Base-by-base conservation (phyloP, 2,329 filamentous ascomycete genomes). In the Pseudofabraea citricarpa region DNA sequence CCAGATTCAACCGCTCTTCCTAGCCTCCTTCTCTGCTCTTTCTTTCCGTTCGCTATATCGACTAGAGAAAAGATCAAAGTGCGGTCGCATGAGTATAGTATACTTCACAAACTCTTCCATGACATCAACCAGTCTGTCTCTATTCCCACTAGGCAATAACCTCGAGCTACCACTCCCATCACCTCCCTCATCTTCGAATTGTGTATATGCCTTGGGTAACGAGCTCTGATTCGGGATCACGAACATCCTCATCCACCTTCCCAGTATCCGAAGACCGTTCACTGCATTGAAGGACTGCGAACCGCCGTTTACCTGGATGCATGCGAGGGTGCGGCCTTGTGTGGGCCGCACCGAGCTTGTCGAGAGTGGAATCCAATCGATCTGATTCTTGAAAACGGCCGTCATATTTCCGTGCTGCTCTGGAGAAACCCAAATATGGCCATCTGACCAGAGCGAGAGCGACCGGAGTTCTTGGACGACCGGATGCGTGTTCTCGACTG, bases 81-180 rank as follows among this genome's bases (percentile, higher is more conserved):
- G 75, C 19, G 74, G 73, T 41, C 78, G 64, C 78, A 85, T 83
- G 1, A 85, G 49, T 21, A 85, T 70, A 0, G 78, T 84, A 54
- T 81, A 83, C 58, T 85, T 84, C 4, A 85, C 80, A 60, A 85
- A 74, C 59, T 85, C 82, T 63, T 85, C 81, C 74, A 83, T 83
- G 49, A 77, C 82, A 62, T 84, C 79, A 2, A 83, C 78, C 12
- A 83, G 53, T 2, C 79, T 65, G 43, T 82, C 75, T 9, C 79
- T 62, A 48, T 83, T 82, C 0, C 68, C 65, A 55, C 78, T 75
- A 0, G 74, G 66, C 56, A 75, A 67, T 20, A 83, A 63, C 24
- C 77, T 62, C 36, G 70, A 73, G 19, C 73, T 69, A 4, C 60
- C 70, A 48, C 68, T 46, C 3, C 45, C 53, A 26, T 48, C 44